Conservation (phyloP, 345 rosid genomes). For the Salix udensis region DNA sequence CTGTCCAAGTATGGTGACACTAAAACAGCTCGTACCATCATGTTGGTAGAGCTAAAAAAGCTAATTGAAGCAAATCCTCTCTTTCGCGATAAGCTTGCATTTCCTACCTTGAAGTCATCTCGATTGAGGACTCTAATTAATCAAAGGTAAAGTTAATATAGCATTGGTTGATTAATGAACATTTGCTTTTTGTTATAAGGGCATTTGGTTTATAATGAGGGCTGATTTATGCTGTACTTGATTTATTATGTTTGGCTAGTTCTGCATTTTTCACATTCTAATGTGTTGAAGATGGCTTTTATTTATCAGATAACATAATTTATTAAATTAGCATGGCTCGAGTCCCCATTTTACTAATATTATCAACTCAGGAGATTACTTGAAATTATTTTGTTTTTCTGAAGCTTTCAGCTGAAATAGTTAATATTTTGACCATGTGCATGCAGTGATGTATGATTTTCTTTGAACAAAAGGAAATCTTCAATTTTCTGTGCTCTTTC, state of each 20-base stretch:
- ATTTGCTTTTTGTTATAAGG: not conserved
- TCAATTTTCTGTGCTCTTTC: not conserved
- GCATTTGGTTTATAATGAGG: not conserved
- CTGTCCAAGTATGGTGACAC: slow-evolving; percentile 70
- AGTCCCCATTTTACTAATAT: not conserved
- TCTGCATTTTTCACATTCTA: not conserved
- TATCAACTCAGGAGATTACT: not conserved
- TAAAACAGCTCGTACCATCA: slow-evolving; percentile 60
- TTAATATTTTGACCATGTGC: not conserved
- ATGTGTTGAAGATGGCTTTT: not conserved
- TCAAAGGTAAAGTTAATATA: slow-evolving; percentile 47
- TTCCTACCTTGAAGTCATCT: slow-evolving; percentile 64
- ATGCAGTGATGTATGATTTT: not conserved
- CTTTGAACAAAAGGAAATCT: not conserved
- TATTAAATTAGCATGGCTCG: not conserved
- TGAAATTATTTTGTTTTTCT: not conserved
- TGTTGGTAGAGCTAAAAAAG: slow-evolving; percentile 65
- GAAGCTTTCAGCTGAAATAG: not conserved
- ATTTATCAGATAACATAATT: not conserved
- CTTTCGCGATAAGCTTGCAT: slow-evolving; percentile 63
- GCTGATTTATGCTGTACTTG: not conserved
- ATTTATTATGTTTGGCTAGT: slow-evolving; percentile 4
- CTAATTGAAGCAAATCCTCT: slow-evolving; percentile 76
- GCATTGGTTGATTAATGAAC: not conserved
- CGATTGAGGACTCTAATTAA: slow-evolving; percentile 69